Conservation (phyloP, 2,329 filamentous ascomycete genomes). For the Plenodomus biglobosus region DNA sequence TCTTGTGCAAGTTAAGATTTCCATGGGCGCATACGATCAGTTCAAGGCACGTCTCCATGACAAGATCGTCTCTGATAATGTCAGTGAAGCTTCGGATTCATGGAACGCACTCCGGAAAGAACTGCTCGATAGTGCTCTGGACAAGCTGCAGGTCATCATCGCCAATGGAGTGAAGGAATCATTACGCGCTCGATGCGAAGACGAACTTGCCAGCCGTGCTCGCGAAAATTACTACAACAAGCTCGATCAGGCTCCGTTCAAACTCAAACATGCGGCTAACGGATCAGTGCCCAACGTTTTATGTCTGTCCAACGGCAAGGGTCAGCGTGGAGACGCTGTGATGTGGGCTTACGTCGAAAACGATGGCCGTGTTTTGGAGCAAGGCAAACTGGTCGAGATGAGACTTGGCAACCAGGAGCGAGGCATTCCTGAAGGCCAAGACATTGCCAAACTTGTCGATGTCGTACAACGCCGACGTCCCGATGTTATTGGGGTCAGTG, state of each 20-base stretch:
- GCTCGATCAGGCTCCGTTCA: slow-evolving; percentile 93
- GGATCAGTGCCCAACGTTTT: slow-evolving; percentile 87
- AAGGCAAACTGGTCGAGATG: slow-evolving; percentile 83
- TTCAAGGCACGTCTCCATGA: slow-evolving; percentile 76
- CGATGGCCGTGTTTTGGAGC: slow-evolving; percentile 83
- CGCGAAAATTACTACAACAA: slow-evolving; percentile 86
- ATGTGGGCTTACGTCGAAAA: slow-evolving; percentile 94
- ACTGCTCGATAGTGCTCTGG: slow-evolving; percentile 77
- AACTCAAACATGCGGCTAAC: slow-evolving; percentile 87
- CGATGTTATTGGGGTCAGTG: slow-evolving; percentile 87
- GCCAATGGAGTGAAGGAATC: slow-evolving; percentile 93
- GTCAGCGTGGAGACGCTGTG: slow-evolving; percentile 75
- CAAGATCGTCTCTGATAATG: slow-evolving; percentile 92
- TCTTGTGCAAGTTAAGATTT: slow-evolving; percentile 80
- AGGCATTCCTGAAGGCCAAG: slow-evolving; percentile 64
- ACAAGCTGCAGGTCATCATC: slow-evolving; percentile 80
- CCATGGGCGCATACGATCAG: slow-evolving; percentile 71
- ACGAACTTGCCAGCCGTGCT: slow-evolving; percentile 82
- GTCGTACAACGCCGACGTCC: slow-evolving; percentile 78
- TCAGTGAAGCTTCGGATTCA: slow-evolving; percentile 88
- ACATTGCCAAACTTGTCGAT: slow-evolving; percentile 72
- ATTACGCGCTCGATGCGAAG: slow-evolving; percentile 89
- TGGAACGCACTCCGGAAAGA: slow-evolving; percentile 91
- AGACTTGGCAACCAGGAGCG: slow-evolving; percentile 66
- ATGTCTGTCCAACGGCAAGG: slow-evolving; percentile 81